Evolutionary conservation across 441 rosid genomes (phyloP).

Genomic region (Omphalea diandra): DNA sequence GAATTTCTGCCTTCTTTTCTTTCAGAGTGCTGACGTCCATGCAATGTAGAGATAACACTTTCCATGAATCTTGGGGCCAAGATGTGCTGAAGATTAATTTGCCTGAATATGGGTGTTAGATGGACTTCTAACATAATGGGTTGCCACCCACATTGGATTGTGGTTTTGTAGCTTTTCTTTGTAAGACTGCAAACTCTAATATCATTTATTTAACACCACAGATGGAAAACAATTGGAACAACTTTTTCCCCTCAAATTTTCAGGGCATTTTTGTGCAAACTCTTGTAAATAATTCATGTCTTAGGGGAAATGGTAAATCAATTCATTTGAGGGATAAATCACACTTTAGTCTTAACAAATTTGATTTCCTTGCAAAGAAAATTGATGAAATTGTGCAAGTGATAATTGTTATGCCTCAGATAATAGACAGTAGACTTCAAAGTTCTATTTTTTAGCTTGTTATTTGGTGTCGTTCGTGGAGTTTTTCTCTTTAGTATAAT

Average conservation of each 20-base stretch:
- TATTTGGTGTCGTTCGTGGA: too few species aligned
- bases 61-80: neutral
- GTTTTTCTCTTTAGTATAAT: too few species aligned
- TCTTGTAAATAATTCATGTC: neutral
- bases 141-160: neutral
- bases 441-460: too few species aligned
- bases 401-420: too few species aligned
- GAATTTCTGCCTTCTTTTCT: neutral
- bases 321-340: too few species aligned
- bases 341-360: neutral
- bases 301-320: neutral
- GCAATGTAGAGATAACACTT: neutral
- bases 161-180: neutral
- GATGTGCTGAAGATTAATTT: neutral
- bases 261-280: neutral
- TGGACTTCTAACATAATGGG: neutral
- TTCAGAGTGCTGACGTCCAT: neutral
- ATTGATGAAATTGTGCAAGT: too few species aligned
- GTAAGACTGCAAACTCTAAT: neutral
- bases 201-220: neutral
- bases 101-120: neutral
- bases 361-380: too few species aligned
- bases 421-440: too few species aligned
- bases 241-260: neutral
- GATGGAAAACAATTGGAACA: neutral